Evolutionary conservation across 495 filamentous ascomycete genomes (phyloP).

Genomic region (Cercophora samala): DNA sequence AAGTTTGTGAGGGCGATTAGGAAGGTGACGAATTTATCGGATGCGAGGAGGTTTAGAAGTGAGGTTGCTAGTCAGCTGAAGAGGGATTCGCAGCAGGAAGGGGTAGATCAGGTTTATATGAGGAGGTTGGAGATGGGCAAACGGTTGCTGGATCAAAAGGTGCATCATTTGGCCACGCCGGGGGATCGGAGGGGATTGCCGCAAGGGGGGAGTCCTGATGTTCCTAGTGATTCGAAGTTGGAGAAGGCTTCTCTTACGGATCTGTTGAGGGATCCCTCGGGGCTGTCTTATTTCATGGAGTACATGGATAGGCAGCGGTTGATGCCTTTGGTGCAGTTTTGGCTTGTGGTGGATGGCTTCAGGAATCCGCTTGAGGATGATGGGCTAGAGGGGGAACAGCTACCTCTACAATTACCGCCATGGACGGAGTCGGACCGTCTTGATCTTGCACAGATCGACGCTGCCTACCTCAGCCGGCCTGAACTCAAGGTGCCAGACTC

Average conservation of each 20-base stretch:
- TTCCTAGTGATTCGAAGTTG: slow-evolving; percentile 51
- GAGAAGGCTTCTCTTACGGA: slow-evolving; percentile 74
- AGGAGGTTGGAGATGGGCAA: slow-evolving; percentile 89
- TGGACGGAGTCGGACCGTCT: slow-evolving; percentile 85
- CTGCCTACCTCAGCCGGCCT: slow-evolving; percentile 76
- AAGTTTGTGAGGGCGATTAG: slow-evolving; percentile 87
- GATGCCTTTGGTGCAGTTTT: slow-evolving; percentile 93
- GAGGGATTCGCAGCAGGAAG: slow-evolving; percentile 71
- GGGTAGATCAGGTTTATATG: slow-evolving; percentile 79
- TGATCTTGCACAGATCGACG: slow-evolving; percentile 85
- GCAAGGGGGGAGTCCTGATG: slow-evolving; percentile 24
- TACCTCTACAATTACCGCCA: slow-evolving; percentile 56
- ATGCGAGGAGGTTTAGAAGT: slow-evolving; percentile 86
- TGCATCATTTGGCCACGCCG: slow-evolving; percentile 73
- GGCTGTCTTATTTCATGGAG: slow-evolving; percentile 98
- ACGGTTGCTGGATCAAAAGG: slow-evolving; percentile 81
- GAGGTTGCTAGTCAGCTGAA: slow-evolving; percentile 92
- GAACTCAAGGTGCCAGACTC: slow-evolving; percentile 74
- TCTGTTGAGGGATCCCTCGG: slow-evolving; percentile 80
- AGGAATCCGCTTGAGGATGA: slow-evolving; percentile 96
- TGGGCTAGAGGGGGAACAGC: slow-evolving; percentile 60
- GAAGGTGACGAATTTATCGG: slow-evolving; percentile 86
- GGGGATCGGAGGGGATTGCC: slow-evolving; percentile 47
- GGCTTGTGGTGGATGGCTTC: slow-evolving; percentile 96
- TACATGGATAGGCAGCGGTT: slow-evolving; percentile 92